These are phyloP conservation scores for Debaryomyces fabryi DNA, from an alignment of 1,139 yeast genomes.

Conservation along the genomic window DNA sequence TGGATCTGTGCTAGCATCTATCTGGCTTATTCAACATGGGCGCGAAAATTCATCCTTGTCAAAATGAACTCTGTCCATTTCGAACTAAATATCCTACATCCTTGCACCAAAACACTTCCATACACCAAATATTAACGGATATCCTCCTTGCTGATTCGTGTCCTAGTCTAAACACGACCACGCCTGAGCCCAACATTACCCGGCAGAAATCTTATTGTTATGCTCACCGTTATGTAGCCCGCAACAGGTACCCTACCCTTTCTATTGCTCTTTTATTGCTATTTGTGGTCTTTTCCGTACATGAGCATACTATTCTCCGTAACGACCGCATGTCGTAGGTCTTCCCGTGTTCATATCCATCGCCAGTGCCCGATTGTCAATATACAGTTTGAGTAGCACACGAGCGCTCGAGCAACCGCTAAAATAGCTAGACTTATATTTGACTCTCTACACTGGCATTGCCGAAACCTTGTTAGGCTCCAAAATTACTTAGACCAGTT, in stretches of 20 bases:
- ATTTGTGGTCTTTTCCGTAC: neutral
- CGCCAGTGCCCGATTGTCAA: neutral
- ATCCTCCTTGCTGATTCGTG: neutral
- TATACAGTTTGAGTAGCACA: neutral
- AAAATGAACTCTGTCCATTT: too few species aligned
- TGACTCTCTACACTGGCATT: neutral
- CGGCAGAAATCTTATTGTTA: neutral
- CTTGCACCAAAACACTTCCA: neutral
- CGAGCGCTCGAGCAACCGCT: neutral
- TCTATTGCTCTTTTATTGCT: conserved; percentile 1
- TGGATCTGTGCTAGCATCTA: too few species aligned
- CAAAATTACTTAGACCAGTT: neutral
- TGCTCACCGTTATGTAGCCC: neutral
- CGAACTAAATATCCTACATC: neutral
- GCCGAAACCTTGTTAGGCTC: neutral
- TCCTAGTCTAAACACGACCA: neutral
- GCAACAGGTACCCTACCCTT: neutral
- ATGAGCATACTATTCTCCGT: conserved; percentile 4
- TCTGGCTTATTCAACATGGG: neutral
- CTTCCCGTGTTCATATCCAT: neutral
- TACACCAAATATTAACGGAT: neutral
- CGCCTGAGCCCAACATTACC: conserved; percentile 1
- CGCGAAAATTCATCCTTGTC: neutral
- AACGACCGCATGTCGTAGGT: neutral
- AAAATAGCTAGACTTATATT: neutral